Evolutionary conservation across 2,329 filamentous ascomycete genomes (phyloP).

Genomic region (Colletotrichum incanum): DNA sequence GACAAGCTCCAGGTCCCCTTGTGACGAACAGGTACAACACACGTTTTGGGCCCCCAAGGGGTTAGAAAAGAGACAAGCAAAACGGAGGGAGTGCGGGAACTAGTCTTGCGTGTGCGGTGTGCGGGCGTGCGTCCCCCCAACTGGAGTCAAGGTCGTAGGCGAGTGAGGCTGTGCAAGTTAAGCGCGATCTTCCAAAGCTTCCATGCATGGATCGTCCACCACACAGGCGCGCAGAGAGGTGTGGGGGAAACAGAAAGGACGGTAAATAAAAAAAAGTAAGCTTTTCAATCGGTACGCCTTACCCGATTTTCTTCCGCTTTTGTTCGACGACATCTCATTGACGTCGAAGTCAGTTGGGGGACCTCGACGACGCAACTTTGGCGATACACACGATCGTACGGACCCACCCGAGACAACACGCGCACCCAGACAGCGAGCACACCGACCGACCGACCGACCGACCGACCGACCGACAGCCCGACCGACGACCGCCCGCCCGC

Average conservation of each 20-base stretch:
- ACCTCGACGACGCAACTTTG: slow-evolving; percentile 5
- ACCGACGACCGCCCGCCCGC: slow-evolving; percentile 10
- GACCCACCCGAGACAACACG: slow-evolving; percentile 15
- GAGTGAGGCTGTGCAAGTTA: slow-evolving; percentile 44
- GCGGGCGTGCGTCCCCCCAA: slow-evolving; percentile 21
- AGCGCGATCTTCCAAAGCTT: slow-evolving; percentile 42
- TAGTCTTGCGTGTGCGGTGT: slow-evolving; percentile 21
- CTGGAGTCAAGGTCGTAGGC: slow-evolving; percentile 44
- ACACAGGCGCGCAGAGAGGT: slow-evolving; percentile 31
- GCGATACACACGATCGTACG: slow-evolving; percentile 16
- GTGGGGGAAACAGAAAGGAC: slow-evolving; percentile 33
- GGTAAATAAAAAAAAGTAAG: slow-evolving; percentile 27
- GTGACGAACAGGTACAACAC: slow-evolving; percentile 42
- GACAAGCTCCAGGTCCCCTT: slow-evolving; percentile 41
- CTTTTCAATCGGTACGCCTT: slow-evolving; percentile 35
- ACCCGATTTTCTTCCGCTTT: slow-evolving; percentile 29
- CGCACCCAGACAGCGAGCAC: not conserved
- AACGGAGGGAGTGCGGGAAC: slow-evolving; percentile 20
- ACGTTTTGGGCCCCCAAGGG: slow-evolving; percentile 27
- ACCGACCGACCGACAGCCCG: slow-evolving; percentile 2
- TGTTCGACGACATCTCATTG: slow-evolving; percentile 36
- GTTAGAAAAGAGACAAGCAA: slow-evolving; percentile 7
- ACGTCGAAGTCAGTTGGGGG: not conserved
- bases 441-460: not conserved
- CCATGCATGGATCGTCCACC: slow-evolving; percentile 43